A percentile compares a stretch with the other conserved stretches of the same genome.
phyloP scores from a whole-genome alignment of 192 early-diverging fungal species.

The Coemansia sp. region DNA sequence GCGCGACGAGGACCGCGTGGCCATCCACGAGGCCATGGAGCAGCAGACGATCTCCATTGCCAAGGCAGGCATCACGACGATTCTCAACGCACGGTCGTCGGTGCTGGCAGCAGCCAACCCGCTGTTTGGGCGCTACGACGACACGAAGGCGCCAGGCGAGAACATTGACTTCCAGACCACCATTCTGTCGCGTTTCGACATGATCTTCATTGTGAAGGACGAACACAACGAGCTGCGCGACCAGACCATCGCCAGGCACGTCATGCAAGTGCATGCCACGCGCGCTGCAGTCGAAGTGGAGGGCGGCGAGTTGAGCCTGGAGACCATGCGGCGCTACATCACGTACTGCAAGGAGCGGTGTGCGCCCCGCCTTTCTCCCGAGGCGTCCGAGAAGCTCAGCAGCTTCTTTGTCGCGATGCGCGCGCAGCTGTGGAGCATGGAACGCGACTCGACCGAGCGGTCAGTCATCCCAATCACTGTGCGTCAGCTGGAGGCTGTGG shows the following conservation, averaged over 20 bases:
- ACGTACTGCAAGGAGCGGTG: slow-evolving; percentile 94
- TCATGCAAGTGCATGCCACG: slow-evolving; percentile 92
- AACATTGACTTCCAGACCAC: slow-evolving; percentile 99
- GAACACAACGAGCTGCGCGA: slow-evolving; percentile 94
- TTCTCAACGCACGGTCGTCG: slow-evolving; percentile 94
- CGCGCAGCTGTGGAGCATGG: slow-evolving; percentile 75
- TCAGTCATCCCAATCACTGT: slow-evolving; percentile 97
- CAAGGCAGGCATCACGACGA: slow-evolving; percentile 99
- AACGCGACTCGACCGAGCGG: slow-evolving; percentile 67
- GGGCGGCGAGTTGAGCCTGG: slow-evolving; percentile 85
- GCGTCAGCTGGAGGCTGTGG: slow-evolving; percentile 95
- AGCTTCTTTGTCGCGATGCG: slow-evolving; percentile 93
- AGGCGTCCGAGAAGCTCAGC: slow-evolving; percentile 91
- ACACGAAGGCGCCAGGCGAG: slow-evolving; percentile 96
- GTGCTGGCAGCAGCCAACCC: slow-evolving; percentile 99
- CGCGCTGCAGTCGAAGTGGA: slow-evolving; percentile 61
- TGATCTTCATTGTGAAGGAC: slow-evolving; percentile 99
- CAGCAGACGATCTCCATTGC: slow-evolving; percentile 99
- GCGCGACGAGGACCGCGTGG: slow-evolving; percentile 98
- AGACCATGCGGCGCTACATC: slow-evolving; percentile 96
- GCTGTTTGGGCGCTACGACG: slow-evolving; percentile 98
- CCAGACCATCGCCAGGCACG: slow-evolving; percentile 91
- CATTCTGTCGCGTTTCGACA: slow-evolving; percentile 98
- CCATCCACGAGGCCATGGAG: slow-evolving; percentile 99
- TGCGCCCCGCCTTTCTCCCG: slow-evolving; percentile 84